These are phyloP conservation scores for Ophiostoma quercus DNA, from an alignment of 2,329 filamentous ascomycete species.

Conservation along the genomic window DNA sequence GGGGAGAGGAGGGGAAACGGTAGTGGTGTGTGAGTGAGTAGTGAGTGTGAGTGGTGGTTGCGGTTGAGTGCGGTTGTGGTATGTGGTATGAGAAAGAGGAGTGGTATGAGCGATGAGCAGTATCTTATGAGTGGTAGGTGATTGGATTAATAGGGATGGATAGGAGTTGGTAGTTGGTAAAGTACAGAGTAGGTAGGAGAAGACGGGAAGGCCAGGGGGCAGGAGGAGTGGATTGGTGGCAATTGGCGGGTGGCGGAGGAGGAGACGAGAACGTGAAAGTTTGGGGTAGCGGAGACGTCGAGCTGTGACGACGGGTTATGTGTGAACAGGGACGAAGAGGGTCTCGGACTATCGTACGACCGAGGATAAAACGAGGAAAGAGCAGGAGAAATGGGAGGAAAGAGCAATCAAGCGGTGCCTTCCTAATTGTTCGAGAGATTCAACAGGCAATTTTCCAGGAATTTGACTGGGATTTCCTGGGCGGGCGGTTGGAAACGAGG, in stretches of 20 bases:
- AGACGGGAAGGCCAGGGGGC: neutral
- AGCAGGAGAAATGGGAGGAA: neutral
- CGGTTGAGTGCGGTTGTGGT: neutral
- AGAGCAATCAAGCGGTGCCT: neutral
- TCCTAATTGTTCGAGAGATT: neutral
- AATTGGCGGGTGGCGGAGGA: conserved; percentile 18
- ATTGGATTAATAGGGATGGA: conserved; percentile 24
- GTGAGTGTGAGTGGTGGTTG: conserved; percentile 19
- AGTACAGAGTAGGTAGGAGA: too few species aligned
- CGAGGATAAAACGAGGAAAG: conserved; percentile 18
- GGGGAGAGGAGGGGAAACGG: conserved; percentile 16
- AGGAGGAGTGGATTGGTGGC: neutral
- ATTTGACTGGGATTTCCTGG: neutral
- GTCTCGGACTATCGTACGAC: conserved; percentile 24
- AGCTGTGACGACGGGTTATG: neutral
- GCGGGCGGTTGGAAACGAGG: neutral
- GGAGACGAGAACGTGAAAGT: conserved; percentile 15
- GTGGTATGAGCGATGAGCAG: neutral
- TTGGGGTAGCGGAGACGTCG: conserved; percentile 22
- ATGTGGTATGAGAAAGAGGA: conserved; percentile 19
- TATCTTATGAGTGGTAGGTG: conserved; percentile 20
- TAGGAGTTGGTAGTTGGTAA: neutral
- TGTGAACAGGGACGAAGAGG: neutral
- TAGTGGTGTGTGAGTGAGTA: neutral
- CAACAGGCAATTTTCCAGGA: neutral